Evolutionary conservation across 1,284 basidiomycete species (phyloP).

Genomic region (Rhodotorula sp.): DNA sequence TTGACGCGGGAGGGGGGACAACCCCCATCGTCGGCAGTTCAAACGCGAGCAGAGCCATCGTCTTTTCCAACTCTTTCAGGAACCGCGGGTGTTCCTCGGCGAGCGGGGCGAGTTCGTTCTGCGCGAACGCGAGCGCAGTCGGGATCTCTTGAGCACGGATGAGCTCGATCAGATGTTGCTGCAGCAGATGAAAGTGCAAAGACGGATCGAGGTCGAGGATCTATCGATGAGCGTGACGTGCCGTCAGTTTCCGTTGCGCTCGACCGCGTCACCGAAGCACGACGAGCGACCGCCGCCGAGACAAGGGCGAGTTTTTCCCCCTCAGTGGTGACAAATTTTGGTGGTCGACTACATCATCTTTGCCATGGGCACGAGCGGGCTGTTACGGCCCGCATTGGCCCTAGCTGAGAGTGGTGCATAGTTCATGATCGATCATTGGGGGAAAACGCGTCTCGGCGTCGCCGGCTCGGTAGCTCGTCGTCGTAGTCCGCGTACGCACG

Average conservation of each 20-base stretch:
- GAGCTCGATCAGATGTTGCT: slow-evolving; percentile 90
- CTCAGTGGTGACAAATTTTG: slow-evolving; percentile 44
- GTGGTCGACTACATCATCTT: slow-evolving; percentile 44
- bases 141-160: slow-evolving; percentile 77
- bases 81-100: slow-evolving; percentile 95
- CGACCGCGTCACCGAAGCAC: neutral
- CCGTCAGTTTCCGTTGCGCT: too few species aligned
- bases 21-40: slow-evolving; percentile 57
- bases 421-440: slow-evolving; percentile 68
- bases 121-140: slow-evolving; percentile 85
- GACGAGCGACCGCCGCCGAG: neutral
- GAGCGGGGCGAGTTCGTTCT: slow-evolving; percentile 86
- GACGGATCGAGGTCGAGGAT: slow-evolving; percentile 90
- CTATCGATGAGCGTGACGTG: slow-evolving; percentile 53
- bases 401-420: slow-evolving; percentile 99
- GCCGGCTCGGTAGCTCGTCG: neutral
- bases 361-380: slow-evolving; percentile 21
- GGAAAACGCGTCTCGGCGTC: neutral
- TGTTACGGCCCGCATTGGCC: slow-evolving; percentile 30
- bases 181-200: slow-evolving; percentile 88
- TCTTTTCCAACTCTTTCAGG: slow-evolving; percentile 83
- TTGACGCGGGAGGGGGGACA: neutral
- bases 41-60: slow-evolving; percentile 93
- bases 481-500: neutral
- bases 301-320: neutral